Base-by-base conservation (phyloP, 192 early-diverging fungal species). In the Mortierella hygrophila region DNA sequence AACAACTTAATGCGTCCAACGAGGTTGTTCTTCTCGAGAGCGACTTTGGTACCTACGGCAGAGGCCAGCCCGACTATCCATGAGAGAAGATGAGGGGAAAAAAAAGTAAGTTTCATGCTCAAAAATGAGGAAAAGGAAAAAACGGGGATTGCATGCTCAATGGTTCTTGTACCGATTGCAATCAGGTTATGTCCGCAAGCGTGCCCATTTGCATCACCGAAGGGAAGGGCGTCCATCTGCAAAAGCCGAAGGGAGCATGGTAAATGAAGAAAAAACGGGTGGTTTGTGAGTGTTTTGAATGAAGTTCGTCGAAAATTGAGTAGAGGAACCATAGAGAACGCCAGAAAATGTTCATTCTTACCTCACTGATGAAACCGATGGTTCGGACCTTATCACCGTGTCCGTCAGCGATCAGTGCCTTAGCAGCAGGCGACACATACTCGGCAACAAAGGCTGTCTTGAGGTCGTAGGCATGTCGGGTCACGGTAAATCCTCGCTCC, bases 141-240 rank as follows among this genome's bases (percentile, higher is more conserved):
- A 21, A 52, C 3, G 0, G 18, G 49, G 18, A 52, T 10, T 26
- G 7, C 6, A 57, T 57, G 6, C 23, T 52, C 18, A 18, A 52
- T 52, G 49, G 0, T 57, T 23, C n/a, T 26, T 57, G 38, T 57
- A 57, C 55, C 83, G 68, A 95, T 93, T 3, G 94, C 94, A 75
- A 96, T 96, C 69, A 95, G 77, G 77, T 95, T 95, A 81, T 96
- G 93, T 26, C 94, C 94, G 71, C 93, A 95, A 20, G 89, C 93
- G 41, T 94, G 91, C 18, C 49, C 49, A 6, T 20, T 52, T 21
- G 49, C 49, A 52, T 52, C 49, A 7, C 94, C 93, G 23, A 95
- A 89, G 5, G 94, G 94, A 38, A 95, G 77, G 16, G 94, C 93
- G 83, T 95, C 94, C 72, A 91, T 94, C 80, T 95, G 92, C 32